phyloP scores from a whole-genome alignment of 2,329 filamentous ascomycete species.

The Rhynchosporium secalis region DNA sequence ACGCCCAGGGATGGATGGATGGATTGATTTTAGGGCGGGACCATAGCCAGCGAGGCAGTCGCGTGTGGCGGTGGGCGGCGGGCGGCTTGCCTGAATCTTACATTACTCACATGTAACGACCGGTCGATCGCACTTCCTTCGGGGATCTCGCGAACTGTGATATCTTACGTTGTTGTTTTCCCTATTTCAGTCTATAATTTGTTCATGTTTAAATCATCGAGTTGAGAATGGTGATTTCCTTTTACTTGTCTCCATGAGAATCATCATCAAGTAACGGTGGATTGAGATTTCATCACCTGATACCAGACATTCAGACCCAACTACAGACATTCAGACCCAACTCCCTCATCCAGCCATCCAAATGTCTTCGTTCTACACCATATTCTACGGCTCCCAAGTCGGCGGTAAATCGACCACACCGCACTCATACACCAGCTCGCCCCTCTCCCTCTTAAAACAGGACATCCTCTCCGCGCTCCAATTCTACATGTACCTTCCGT shows the following conservation, averaged over 20 bases:
- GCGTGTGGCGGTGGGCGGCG: not conserved
- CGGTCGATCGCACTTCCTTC: not conserved
- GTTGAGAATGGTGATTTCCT: no score
- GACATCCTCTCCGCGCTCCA: conserved; percentile 44
- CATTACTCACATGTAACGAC: no score
- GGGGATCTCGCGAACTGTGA: no score
- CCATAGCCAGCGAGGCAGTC: not conserved
- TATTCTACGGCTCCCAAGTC: conserved; percentile 60
- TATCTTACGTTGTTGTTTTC: no score
- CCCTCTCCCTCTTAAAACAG: conserved; percentile 42
- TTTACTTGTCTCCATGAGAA: no score
- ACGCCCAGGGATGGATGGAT: not conserved
- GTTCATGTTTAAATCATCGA: no score
- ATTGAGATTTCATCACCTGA: not conserved
- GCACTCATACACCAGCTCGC: conserved; percentile 57
- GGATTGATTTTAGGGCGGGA: not conserved
- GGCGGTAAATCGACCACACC: conserved; percentile 58
- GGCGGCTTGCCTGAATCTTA: not conserved
- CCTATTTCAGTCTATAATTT: no score
- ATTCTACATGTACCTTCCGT: conserved; percentile 49
- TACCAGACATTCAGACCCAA: not conserved
- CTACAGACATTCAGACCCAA: not conserved
- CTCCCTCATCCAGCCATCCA: not conserved
- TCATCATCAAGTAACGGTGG: no score
- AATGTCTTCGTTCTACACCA: conserved; percentile 39